phyloP scores from a whole-genome alignment of 306 rosid genomes.

The Citrullus colocynthis region DNA sequence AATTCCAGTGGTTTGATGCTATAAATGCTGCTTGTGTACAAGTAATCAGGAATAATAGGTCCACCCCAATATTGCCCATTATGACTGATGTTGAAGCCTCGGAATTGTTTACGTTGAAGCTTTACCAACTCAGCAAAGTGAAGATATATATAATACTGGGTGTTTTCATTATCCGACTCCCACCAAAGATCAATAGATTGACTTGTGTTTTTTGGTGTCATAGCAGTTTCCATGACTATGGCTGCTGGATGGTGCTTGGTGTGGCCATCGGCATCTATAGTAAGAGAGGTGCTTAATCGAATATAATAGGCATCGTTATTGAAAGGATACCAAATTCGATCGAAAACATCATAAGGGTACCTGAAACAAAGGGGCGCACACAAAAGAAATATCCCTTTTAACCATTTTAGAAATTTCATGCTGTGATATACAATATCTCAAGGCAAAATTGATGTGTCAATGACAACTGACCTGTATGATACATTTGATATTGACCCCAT shows the following conservation, averaged over 20 bases:
- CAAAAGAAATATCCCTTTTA: not conserved
- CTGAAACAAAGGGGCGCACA: not conserved
- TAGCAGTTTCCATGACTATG: slow-evolving; percentile 3
- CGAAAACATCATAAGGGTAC: not conserved
- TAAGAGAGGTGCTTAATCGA: not conserved
- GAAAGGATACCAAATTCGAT: not conserved
- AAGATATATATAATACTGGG: slow-evolving; percentile 5
- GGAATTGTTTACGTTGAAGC: slow-evolving; percentile 3
- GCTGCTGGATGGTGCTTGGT: not conserved
- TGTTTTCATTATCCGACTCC: not conserved
- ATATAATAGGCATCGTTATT: not conserved
- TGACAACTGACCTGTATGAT: slow-evolving; percentile 19
- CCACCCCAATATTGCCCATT: not conserved
- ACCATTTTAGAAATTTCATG: not conserved
- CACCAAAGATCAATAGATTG: not conserved
- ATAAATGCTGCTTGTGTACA: not conserved
- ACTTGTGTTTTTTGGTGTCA: not conserved
- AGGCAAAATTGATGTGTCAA: not conserved
- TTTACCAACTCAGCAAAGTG: slow-evolving; percentile 23
- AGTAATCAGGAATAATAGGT: slow-evolving; percentile 14
- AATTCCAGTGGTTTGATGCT: not conserved
- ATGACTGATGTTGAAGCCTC: slow-evolving; percentile 5
- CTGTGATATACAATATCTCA: not conserved
- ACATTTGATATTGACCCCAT: not conserved
- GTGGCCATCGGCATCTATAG: not conserved